Evolutionary conservation across 2,329 filamentous ascomycete genomes (phyloP).

Genomic region (Calonectria hongkongensis): DNA sequence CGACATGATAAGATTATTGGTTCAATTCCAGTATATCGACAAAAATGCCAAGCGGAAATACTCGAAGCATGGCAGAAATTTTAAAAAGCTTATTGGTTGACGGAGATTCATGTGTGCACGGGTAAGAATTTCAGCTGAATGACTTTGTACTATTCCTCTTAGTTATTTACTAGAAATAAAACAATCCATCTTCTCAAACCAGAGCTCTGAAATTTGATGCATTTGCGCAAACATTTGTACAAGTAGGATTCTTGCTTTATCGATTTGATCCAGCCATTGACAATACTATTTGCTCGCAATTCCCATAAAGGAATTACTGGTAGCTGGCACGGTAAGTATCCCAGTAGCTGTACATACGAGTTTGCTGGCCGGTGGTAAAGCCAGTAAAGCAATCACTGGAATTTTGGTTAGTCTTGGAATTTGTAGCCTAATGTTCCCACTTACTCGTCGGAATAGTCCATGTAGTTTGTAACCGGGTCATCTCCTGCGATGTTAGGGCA

Average conservation of each 20-base stretch:
- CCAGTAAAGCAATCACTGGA: conserved; percentile 50
- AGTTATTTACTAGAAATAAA: background rate
- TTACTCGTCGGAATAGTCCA: conserved; percentile 65
- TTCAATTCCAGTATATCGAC: too few relatives aligned
- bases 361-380: conserved; percentile 49
- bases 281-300: background rate
- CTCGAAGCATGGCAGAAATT: too few relatives aligned
- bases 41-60: too few relatives aligned
- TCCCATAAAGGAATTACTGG: conserved; percentile 7
- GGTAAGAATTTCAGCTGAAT: too few relatives aligned
- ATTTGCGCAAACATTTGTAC: background rate
- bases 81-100: too few relatives aligned
- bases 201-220: background rate
- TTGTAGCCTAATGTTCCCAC: background rate
- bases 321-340: conserved; percentile 42
- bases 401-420: background rate
- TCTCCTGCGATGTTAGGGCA: conserved; percentile 58
- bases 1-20: too few relatives aligned
- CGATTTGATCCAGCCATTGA: background rate
- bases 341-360: conserved; percentile 51
- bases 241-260: background rate
- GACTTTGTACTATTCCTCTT: background rate
- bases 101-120: too few relatives aligned
- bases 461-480: conserved; percentile 62
- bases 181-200: background rate